These are phyloP conservation scores for Fusarium papillatum DNA, from an alignment of 2,329 filamentous ascomycete genomes.

Conservation along the genomic window DNA sequence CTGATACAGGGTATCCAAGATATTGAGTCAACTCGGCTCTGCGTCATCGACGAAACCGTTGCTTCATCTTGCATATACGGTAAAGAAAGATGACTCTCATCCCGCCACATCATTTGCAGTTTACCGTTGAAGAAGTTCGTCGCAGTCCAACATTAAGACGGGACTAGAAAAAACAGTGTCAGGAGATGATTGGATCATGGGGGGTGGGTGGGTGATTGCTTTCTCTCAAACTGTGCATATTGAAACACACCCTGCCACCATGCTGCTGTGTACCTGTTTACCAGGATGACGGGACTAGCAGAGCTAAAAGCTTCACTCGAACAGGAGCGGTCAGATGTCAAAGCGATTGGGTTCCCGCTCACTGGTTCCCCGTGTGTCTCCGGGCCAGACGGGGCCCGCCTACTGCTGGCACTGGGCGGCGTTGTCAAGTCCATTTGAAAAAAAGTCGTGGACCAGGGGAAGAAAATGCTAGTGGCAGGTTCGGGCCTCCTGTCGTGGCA, in stretches of 20 bases:
- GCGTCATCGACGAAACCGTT: background rate
- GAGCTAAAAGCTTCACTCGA: background rate
- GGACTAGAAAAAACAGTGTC: background rate
- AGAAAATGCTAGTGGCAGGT: background rate
- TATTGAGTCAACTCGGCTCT: background rate
- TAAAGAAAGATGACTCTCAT: background rate
- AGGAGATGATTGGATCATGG: conserved; percentile 1
- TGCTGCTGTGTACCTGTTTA: background rate
- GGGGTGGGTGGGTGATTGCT: background rate
- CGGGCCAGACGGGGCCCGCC: background rate
- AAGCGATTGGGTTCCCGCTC: background rate
- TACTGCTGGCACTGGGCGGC: background rate
- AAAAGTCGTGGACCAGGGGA: background rate
- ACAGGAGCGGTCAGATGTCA: conserved; percentile 2
- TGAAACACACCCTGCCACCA: background rate
- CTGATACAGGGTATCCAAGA: background rate
- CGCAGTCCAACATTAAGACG: background rate
- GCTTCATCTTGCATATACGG: background rate
- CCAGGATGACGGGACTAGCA: background rate
- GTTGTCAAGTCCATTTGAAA: conserved; percentile 33
- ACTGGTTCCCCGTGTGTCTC: background rate
- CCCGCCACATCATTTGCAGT: background rate
- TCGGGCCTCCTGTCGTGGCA: conserved; percentile 23
- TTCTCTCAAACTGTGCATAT: background rate
- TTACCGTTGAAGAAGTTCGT: background rate